Evolutionary conservation across 805 yeast genomes (phyloP), one percentile per base, ranked within the genome.

Genomic region (Grigorovia yakushimaensis): DNA sequence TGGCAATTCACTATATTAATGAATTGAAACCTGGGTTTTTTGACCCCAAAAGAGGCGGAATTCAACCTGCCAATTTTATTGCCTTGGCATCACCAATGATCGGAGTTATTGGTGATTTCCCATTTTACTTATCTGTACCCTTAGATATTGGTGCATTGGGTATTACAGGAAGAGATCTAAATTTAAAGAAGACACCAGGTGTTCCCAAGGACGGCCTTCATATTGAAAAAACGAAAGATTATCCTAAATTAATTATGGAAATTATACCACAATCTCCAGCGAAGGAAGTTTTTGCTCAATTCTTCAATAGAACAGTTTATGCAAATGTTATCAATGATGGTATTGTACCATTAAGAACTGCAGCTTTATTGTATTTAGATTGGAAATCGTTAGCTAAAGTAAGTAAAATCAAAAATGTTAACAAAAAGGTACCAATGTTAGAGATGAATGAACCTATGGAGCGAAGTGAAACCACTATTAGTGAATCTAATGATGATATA

Each of bases 311-410:
- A 51, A 88, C 96, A 0, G 69, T 84, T 0, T 93, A 93, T 64
- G 96, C 98, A 0, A 93, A 93, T 65, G 82, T 85, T 0, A 72
- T 86, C 18, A 82, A 93, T 64, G 98, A 93, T 67, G 98, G 98
- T 2, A 88, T 93, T 46, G 98, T 93, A 1, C 98, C 98, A 0
- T 69, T 93, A 55, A 70, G 98, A 45, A 93, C 98, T 0, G 81
- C 96, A 0, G 88, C 97, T 0, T 67, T 91, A 46, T 65, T 91
- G 23, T 91, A 83, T 58, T 64, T 93, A 13, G 98, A 93, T 62
- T 88, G 95, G 84, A 75, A 76, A 49, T 94, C 88, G 3, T 67
- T 84, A 17, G 69, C 75, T 3, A 72, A 73, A 43, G 82, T 82
- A 1, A 64, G 69, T 7, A 62, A 62, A 42, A 70, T 71, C 11